Evolutionary conservation across 1,284 basidiomycete genomes (phyloP).

Genomic region (Sanghuangporus sanghuang): DNA sequence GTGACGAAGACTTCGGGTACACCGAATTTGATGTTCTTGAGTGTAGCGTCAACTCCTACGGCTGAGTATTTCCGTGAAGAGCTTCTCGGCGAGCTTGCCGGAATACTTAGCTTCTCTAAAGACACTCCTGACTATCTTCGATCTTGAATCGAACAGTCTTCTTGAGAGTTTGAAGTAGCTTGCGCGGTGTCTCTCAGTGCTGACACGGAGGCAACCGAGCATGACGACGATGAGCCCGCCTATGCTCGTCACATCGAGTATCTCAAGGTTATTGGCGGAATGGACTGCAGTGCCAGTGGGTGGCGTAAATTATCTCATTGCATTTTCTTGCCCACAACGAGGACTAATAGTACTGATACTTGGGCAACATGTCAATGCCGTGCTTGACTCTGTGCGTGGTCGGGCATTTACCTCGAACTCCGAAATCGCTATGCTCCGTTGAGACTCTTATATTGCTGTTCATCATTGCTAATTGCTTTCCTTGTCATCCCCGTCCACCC

Average conservation of each 20-base stretch:
- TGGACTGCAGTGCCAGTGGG: too few species aligned
- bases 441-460: too few species aligned
- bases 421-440: too few species aligned
- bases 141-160: neutral
- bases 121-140: neutral
- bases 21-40: neutral
- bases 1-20: neutral
- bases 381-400: too few species aligned
- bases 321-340: too few species aligned
- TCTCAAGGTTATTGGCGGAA: constrained; percentile 2
- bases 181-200: neutral
- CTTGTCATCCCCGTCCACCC: too few species aligned
- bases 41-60: neutral
- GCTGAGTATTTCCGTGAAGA: neutral
- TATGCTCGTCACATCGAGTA: constrained; percentile 12
- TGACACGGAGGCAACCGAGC: constrained; percentile 5
- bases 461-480: too few species aligned
- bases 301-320: too few species aligned
- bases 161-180: neutral
- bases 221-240: constrained; percentile 19
- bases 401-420: too few species aligned
- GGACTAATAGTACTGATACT: too few species aligned
- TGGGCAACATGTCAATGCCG: too few species aligned
- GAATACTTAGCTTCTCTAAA: neutral
- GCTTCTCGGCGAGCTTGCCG: neutral